Evolutionary conservation across 1,284 basidiomycete species (phyloP).

Genomic region (Leccinum ponderosum): DNA sequence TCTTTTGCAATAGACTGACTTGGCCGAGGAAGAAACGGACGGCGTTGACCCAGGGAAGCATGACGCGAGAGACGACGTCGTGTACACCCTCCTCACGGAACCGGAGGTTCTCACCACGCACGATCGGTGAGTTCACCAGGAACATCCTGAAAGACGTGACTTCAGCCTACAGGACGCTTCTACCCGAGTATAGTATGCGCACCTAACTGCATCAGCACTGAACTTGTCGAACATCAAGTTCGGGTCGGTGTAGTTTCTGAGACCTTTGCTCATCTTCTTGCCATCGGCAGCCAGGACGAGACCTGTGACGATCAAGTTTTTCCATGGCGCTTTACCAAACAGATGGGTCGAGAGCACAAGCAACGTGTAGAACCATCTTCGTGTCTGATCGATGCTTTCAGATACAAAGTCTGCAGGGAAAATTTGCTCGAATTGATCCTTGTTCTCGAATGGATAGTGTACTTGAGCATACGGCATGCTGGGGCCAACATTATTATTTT

Average conservation of each 20-base stretch:
- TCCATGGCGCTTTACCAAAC: conserved; percentile 94
- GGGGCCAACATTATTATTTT: conserved; percentile 9
- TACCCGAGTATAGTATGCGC: conserved; percentile 12
- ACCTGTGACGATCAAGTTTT: conserved; percentile 96
- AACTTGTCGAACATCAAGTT: conserved; percentile 89
- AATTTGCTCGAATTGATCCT: conserved; percentile 78
- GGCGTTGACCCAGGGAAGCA: conserved; percentile 98
- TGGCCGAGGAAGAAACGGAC: conserved; percentile 99
- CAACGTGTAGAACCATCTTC: conserved; percentile 99
- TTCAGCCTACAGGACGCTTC: not conserved
- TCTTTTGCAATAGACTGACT: conserved; percentile 86
- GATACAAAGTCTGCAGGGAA: conserved; percentile 99
- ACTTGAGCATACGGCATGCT: conserved; percentile 99
- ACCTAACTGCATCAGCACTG: conserved; percentile 96
- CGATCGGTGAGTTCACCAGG: conserved; percentile 98
- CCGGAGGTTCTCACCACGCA: conserved; percentile 95
- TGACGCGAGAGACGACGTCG: conserved; percentile 92
- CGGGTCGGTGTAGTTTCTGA: conserved; percentile 99
- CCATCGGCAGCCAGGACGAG: conserved; percentile 96
- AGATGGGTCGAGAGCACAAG: conserved; percentile 95
- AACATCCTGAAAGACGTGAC: conserved; percentile 68
- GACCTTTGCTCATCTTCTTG: conserved; percentile 99
- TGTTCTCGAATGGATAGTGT: conserved; percentile 99
- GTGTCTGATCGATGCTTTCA: conserved; percentile 95
- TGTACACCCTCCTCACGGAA: conserved; percentile 99